These are phyloP conservation scores for Penicillium sp. DNA, from an alignment of 2,329 filamentous ascomycete species.

Conservation along the genomic window DNA sequence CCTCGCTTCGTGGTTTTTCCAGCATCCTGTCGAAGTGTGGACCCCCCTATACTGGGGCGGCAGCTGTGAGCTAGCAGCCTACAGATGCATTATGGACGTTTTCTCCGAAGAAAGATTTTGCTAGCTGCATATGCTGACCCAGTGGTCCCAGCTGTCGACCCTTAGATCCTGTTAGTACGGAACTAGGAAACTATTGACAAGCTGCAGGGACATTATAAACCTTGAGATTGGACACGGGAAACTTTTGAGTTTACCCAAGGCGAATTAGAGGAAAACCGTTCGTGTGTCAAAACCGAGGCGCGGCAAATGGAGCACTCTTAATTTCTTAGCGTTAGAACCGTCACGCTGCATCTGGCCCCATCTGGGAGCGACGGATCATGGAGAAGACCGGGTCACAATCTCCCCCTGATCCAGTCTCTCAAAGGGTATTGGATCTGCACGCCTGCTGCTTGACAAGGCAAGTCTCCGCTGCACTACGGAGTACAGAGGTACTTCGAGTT, in stretches of 20 bases:
- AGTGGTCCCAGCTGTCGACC: constrained; percentile 1
- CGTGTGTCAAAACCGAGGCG: constrained; percentile 10
- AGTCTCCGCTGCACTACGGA: constrained; percentile 4
- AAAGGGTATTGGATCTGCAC: constrained; percentile 22
- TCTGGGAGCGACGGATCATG: constrained; percentile 18
- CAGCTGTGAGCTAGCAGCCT: constrained; percentile 6
- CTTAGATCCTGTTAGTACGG: neutral
- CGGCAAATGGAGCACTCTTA: constrained; percentile 17
- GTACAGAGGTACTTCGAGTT: neutral
- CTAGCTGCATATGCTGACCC: constrained; percentile 9
- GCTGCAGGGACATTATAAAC: neutral
- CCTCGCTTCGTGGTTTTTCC: neutral
- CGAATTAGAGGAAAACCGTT: constrained; percentile 10
- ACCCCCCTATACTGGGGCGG: constrained; percentile 6
- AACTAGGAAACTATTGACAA: neutral
- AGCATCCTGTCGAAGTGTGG: constrained; percentile 17
- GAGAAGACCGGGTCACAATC: constrained; percentile 17
- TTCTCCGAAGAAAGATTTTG: constrained; percentile 6
- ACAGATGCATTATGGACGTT: constrained; percentile 17
- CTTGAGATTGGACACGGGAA: neutral
- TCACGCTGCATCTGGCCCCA: constrained; percentile 20
- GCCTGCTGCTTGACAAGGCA: constrained; percentile 10
- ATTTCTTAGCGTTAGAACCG: constrained; percentile 22
- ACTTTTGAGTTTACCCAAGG: constrained; percentile 7
- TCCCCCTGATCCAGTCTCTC: constrained; percentile 23